phyloP scores from a whole-genome alignment of 192 early-diverging fungal species.

The Piromyces sp. region DNA sequence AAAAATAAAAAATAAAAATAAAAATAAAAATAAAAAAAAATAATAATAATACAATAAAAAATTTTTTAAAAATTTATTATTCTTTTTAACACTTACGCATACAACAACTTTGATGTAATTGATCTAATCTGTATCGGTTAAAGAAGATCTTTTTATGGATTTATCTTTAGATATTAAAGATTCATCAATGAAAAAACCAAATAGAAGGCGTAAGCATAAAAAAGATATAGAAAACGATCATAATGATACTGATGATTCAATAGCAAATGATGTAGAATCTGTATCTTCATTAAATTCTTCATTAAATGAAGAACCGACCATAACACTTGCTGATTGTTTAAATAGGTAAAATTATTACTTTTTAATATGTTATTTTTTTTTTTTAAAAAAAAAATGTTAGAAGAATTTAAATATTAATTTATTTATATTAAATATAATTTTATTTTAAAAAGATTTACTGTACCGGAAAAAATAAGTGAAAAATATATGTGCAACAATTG shows the following conservation, averaged over 20 bases:
- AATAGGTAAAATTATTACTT: slow-evolving; percentile 31
- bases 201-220: background rate
- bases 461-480: slow-evolving; percentile 56
- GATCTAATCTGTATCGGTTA: slow-evolving; percentile 60
- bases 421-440: too few relatives aligned
- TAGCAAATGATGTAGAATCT: slow-evolving; percentile 8
- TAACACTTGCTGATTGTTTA: slow-evolving; percentile 43
- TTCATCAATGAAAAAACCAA: background rate
- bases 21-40: too few relatives aligned
- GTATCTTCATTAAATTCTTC: slow-evolving; percentile 2
- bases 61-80: too few relatives aligned
- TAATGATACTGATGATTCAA: background rate
- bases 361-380: too few relatives aligned
- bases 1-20: background rate
- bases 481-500: slow-evolving; percentile 56
- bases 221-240: slow-evolving; percentile 1
- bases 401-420: too few relatives aligned
- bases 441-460: slow-evolving; percentile 42
- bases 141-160: slow-evolving; percentile 79
- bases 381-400: too few relatives aligned
- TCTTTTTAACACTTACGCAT: slow-evolving; percentile 16
- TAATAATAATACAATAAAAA: too few relatives aligned
- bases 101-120: slow-evolving; percentile 53
- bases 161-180: slow-evolving; percentile 66
- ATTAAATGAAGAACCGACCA: slow-evolving; percentile 1